Base-by-base conservation (phyloP, 306 rosid genomes). In the Gastrolobium bilobum region DNA sequence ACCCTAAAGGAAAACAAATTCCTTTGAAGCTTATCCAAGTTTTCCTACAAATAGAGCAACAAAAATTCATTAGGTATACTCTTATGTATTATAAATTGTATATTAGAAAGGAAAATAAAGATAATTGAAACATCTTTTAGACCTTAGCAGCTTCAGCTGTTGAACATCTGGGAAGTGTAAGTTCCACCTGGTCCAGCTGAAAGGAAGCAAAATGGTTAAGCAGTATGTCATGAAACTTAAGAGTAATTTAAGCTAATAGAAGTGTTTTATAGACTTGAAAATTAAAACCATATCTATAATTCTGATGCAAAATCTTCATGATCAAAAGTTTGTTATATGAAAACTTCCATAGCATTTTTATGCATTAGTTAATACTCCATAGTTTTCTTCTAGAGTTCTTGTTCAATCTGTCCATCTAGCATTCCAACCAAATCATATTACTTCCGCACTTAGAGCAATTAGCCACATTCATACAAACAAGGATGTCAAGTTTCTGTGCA, bases 101-200 rank as follows among this genome's bases (percentile, higher is more conserved):
- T 7, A 57, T 7, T 50, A 59, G 38, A 68, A 60, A 38, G 46
- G 74, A 73, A 79, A 82, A 6, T 72, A 39, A 58, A 51, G 64
- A 39, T 35, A 65, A 76, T 4, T 58, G 53, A 74, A 79, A 52
- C 3, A 15, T 47, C 20, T 39, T 42, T 35, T 53, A 68, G 75
- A 93, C 97, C 93, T 90, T 86, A 64, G 88, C 53, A 69, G 76
- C 81, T 71, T 86, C 97, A 71, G 79, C 77, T 38, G 82, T 70
- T 13, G 82, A 56, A 74, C 80, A 86, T 83, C 80, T 83, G 64
- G 91, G 93, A 86, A 86, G 87, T 20, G 88, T 72, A 80, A 75
- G 34, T 84, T 94, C 93, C 60, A 80, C 87, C 82, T 83, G 89
- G 82, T 92, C 87, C 85, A 74, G 67, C 97, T 84, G 91, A 79